A percentile compares a stretch with the other conserved stretches of the same genome.
These are phyloP conservation scores for Sporothrix sp. DNA, from an alignment of 2,329 filamentous ascomycete species.

Conservation along the genomic window DNA sequence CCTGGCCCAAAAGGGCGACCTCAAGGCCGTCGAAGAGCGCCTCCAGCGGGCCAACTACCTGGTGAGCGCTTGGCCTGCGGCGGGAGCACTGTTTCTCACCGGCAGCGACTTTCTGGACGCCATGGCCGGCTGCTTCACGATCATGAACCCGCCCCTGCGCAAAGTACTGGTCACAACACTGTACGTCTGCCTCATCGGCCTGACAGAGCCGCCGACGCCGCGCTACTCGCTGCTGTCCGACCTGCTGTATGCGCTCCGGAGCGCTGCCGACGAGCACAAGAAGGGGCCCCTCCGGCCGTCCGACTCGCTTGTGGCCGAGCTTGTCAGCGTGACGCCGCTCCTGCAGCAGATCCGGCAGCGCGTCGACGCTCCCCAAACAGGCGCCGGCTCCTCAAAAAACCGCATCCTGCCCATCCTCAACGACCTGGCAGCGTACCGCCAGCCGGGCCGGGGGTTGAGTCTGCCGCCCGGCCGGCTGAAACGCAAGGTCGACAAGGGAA, in stretches of 20 bases:
- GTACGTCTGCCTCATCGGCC: slow-evolving; percentile 64
- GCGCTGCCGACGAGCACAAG: slow-evolving; percentile 56
- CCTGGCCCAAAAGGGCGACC: slow-evolving; percentile 36
- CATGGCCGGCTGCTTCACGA: slow-evolving; percentile 54
- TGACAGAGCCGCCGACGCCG: slow-evolving; percentile 56
- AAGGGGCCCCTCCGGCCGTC: slow-evolving; percentile 45
- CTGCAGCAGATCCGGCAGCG: slow-evolving; percentile 51
- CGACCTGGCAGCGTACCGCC: slow-evolving; percentile 50
- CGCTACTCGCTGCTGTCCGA: slow-evolving; percentile 71
- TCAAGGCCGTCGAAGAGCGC: slow-evolving; percentile 43
- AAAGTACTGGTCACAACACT: slow-evolving; percentile 60
- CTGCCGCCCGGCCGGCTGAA: slow-evolving; percentile 39
- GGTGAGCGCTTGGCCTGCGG: slow-evolving; percentile 48
- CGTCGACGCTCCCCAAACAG: slow-evolving; percentile 29
- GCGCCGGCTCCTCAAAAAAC: slow-evolving; percentile 34
- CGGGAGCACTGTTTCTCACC: slow-evolving; percentile 58
- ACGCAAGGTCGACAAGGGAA: slow-evolving; percentile 57
- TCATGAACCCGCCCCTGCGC: slow-evolving; percentile 53
- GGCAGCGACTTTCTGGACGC: slow-evolving; percentile 84
- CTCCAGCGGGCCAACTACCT: slow-evolving; percentile 54
- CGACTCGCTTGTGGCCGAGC: slow-evolving; percentile 67
- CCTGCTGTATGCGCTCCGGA: slow-evolving; percentile 71
- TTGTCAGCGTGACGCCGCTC: slow-evolving; percentile 72
- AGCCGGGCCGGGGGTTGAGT: slow-evolving; percentile 39
- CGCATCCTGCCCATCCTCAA: slow-evolving; percentile 52